A percentile compares a stretch with the other conserved stretches of the same genome.
Evolutionary conservation across 352 stramenopile species (phyloP).

Genomic region (Thalassiosira livingstoniorum): DNA sequence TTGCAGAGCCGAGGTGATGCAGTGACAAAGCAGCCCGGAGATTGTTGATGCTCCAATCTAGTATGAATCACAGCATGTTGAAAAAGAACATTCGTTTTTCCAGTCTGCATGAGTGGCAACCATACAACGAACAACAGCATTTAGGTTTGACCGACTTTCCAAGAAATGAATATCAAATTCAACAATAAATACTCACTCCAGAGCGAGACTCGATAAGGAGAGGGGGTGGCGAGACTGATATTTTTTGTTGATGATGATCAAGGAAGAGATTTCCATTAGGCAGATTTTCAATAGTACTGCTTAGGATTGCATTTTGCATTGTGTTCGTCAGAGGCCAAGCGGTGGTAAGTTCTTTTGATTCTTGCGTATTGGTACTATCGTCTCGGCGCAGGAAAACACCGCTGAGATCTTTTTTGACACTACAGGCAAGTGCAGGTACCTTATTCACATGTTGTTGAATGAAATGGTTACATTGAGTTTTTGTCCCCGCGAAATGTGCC

Average conservation of each 20-base stretch:
- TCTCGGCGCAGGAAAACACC: slow-evolving; percentile 11
- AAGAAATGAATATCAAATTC: no score
- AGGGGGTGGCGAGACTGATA: slow-evolving; percentile 36
- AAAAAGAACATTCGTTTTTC: slow-evolving; percentile 57
- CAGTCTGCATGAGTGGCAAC: no score
- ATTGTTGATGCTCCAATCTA: slow-evolving; percentile 27
- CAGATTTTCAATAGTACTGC: slow-evolving; percentile 31
- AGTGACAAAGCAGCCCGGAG: slow-evolving; percentile 48
- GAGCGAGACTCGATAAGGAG: slow-evolving; percentile 56
- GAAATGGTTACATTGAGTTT: slow-evolving; percentile 42
- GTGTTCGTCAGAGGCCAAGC: slow-evolving; percentile 43
- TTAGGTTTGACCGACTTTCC: no score
- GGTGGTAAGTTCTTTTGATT: slow-evolving; percentile 22
- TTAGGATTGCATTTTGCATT: slow-evolving; percentile 41
- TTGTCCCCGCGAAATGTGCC: slow-evolving; percentile 52
- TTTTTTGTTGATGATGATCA: slow-evolving; percentile 47
- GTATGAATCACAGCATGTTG: slow-evolving; percentile 56
- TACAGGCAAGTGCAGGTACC: slow-evolving; percentile 16
- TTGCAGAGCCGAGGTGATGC: slow-evolving; percentile 51
- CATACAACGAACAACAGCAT: no score
- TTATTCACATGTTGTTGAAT: slow-evolving; percentile 37
- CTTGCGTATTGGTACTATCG: neutral
- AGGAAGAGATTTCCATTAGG: slow-evolving; percentile 45
- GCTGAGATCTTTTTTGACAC: slow-evolving; percentile 24
- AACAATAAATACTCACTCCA: no score